Evolutionary conservation across 2,329 filamentous ascomycete genomes (phyloP).

Genomic region (Plectosphaerella plurivora): DNA sequence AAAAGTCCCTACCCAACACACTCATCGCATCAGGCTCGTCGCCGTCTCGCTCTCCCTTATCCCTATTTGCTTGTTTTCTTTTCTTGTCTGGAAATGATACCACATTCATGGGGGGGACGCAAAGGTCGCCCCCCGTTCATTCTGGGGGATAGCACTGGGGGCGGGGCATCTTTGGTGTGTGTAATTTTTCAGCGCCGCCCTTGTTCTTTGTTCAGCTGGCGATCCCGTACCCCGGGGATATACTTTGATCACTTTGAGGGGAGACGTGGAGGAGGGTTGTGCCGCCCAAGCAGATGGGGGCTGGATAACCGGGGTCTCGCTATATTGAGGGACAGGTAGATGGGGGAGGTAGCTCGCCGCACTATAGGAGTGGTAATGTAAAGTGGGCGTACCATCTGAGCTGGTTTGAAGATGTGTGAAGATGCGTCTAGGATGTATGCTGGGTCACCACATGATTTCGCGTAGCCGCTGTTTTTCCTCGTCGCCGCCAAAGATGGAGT

Average conservation of each 20-base stretch:
- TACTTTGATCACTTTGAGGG: too few species aligned
- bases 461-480: conserved; percentile 55
- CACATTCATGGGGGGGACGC: conserved; percentile 3
- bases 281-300: too few species aligned
- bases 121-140: background rate
- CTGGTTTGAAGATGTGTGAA: too few species aligned
- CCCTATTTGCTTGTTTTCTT: conserved; percentile 6
- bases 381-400: too few species aligned
- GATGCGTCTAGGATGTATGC: background rate
- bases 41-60: background rate
- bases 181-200: too few species aligned
- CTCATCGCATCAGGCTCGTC: background rate
- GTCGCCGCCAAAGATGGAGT: conserved; percentile 62
- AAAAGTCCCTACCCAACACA: background rate
- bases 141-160: background rate
- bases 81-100: conserved; percentile 15
- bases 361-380: too few species aligned
- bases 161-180: background rate
- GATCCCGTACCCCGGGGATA: too few species aligned
- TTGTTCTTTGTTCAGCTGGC: too few species aligned
- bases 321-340: too few species aligned
- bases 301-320: too few species aligned
- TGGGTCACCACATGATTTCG: conserved; percentile 39
- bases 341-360: too few species aligned
- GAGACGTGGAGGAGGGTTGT: too few species aligned